Evolutionary conservation across 1,139 yeast genomes (phyloP).

Genomic region (Yamadazyma epiphylla): DNA sequence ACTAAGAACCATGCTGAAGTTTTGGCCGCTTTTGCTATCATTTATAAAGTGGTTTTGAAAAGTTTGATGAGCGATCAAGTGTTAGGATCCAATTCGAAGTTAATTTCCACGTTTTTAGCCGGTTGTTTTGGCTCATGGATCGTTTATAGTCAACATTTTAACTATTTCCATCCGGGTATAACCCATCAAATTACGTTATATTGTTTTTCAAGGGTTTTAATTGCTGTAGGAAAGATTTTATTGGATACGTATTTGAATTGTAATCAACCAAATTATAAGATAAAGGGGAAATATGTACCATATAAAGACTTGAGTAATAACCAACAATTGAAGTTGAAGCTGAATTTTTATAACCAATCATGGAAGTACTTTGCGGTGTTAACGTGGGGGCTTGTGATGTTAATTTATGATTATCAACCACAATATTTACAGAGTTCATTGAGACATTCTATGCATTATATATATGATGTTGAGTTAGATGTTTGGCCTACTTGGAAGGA

Average conservation of each 20-base stretch:
- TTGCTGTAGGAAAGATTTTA: slow-evolving; percentile 50
- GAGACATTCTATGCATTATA: slow-evolving; percentile 68
- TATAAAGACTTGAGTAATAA: slow-evolving; percentile 27
- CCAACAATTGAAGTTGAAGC: slow-evolving; percentile 33
- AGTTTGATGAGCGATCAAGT: slow-evolving; percentile 30
- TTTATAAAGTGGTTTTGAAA: slow-evolving; percentile 46
- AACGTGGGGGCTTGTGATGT: slow-evolving; percentile 77
- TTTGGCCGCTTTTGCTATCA: slow-evolving; percentile 61
- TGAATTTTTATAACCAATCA: slow-evolving; percentile 35
- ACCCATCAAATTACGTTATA: slow-evolving; percentile 60
- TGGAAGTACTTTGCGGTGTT: slow-evolving; percentile 70
- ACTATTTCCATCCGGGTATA: slow-evolving; percentile 46
- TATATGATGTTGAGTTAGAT: slow-evolving; percentile 55
- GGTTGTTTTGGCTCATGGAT: slow-evolving; percentile 64
- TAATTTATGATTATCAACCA: slow-evolving; percentile 62
- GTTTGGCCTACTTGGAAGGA: slow-evolving; percentile 42
- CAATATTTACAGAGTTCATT: slow-evolving; percentile 62
- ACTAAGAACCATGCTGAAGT: slow-evolving; percentile 66
- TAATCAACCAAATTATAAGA: slow-evolving; percentile 30
- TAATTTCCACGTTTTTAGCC: slow-evolving; percentile 48
- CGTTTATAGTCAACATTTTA: slow-evolving; percentile 59
- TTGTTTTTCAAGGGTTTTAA: slow-evolving; percentile 55
- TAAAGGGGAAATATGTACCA: slow-evolving; percentile 10
- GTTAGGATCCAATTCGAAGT: slow-evolving; percentile 28
- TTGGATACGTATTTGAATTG: slow-evolving; percentile 36